Evolutionary conservation across 371 early-diverging fungal genomes (phyloP).

Genomic region (Smittium culicis): DNA sequence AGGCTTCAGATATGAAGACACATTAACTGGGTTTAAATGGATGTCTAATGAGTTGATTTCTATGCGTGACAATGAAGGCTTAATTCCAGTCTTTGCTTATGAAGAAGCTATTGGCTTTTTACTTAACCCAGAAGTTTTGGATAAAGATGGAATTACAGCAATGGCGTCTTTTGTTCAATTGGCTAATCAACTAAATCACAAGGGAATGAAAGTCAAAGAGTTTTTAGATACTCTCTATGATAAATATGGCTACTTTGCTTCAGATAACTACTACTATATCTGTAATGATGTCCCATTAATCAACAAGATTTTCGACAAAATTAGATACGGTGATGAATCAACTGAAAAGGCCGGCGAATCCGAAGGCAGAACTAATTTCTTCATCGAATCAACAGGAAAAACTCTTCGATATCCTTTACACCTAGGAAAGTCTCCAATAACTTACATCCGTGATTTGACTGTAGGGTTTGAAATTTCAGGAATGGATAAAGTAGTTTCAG

Average conservation of each 20-base stretch:
- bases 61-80: constrained; percentile 37
- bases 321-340: constrained; percentile 48
- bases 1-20: constrained; percentile 73
- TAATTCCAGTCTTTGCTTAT: constrained; percentile 62
- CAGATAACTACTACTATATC: constrained; percentile 77
- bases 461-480: constrained; percentile 67
- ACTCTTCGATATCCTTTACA: constrained; percentile 51
- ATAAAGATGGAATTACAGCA: constrained; percentile 79
- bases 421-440: constrained; percentile 53
- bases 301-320: constrained; percentile 54
- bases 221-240: constrained; percentile 59
- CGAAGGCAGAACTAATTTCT: background rate
- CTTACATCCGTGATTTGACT: constrained; percentile 72
- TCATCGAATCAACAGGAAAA: constrained; percentile 9
- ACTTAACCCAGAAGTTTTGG: constrained; percentile 55
- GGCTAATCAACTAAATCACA: constrained; percentile 48
- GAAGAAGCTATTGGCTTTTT: constrained; percentile 93
- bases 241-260: constrained; percentile 72
- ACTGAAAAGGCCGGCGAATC: background rate
- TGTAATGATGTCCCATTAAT: constrained; percentile 63
- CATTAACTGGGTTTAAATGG: constrained; percentile 94
- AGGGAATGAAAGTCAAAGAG: constrained; percentile 42
- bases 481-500: constrained; percentile 30
- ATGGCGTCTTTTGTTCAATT: constrained; percentile 70
- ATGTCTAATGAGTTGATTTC: constrained; percentile 66